A percentile compares a stretch with the other conserved stretches of the same genome.
phyloP scores from a whole-genome alignment of 1,139 yeast genomes.

The Tardiomyces blankii region DNA sequence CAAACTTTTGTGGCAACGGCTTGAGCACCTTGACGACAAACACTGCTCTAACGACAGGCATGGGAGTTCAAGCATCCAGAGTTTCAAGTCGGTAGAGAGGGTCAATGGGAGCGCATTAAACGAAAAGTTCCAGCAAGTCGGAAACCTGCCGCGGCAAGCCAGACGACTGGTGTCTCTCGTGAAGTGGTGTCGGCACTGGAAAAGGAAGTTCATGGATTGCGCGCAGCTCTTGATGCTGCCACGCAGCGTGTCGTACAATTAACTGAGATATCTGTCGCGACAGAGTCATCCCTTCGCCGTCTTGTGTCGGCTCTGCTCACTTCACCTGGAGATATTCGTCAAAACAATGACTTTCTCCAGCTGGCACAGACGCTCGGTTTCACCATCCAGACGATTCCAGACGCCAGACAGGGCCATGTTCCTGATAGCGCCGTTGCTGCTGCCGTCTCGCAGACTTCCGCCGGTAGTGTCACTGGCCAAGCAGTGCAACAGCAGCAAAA shows the following conservation, averaged over 20 bases:
- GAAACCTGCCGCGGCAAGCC: conserved; percentile 14
- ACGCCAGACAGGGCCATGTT: neutral
- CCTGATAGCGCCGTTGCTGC: too few relatives aligned
- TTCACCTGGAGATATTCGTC: conserved; percentile 4
- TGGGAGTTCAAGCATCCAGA: conserved; percentile 96
- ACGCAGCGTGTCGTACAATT: conserved; percentile 2
- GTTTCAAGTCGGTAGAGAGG: conserved; percentile 51
- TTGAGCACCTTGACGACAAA: too few relatives aligned
- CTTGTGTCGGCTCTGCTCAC: conserved; percentile 3
- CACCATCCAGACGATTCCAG: neutral
- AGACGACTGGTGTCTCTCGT: conserved; percentile 1
- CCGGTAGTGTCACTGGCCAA: too few relatives aligned
- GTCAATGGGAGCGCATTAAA: conserved; percentile 62
- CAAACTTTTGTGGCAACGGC: too few relatives aligned
- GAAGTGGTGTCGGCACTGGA: conserved; percentile 2
- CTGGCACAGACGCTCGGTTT: conserved; percentile 3
- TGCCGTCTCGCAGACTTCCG: too few relatives aligned
- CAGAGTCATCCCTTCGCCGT: conserved; percentile 1
- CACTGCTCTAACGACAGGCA: conserved; percentile 34
- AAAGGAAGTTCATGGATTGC: conserved; percentile 2
- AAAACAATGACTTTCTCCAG: conserved; percentile 6
- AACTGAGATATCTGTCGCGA: conserved; percentile 1
- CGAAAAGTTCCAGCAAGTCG: conserved; percentile 62
- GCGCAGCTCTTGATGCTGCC: conserved; percentile 2
- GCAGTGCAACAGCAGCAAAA: too few relatives aligned